These are phyloP conservation scores for Sphaerulina musiva DNA, from an alignment of 2,329 filamentous ascomycete species.

Conservation along the genomic window DNA sequence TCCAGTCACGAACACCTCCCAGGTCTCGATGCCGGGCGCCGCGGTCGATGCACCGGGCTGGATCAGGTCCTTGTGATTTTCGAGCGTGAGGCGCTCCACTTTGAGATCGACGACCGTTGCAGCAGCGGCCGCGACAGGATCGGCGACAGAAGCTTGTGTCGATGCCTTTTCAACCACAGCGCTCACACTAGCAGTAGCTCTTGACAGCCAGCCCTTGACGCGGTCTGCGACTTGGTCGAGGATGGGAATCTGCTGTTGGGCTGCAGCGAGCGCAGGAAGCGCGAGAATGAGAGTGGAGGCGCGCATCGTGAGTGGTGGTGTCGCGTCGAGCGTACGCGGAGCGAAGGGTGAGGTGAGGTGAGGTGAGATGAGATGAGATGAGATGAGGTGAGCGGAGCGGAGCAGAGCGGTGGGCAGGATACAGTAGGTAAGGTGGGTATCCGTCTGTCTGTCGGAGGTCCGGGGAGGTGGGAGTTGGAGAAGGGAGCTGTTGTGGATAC, in stretches of 20 bases:
- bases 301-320: conserved; percentile 40
- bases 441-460: no score
- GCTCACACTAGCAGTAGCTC: conserved; percentile 52
- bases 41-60: conserved; percentile 55
- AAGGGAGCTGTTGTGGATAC: neutral
- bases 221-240: conserved; percentile 57
- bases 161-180: conserved; percentile 46
- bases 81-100: conserved; percentile 55
- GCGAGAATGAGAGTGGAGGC: conserved; percentile 48
- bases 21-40: conserved; percentile 60
- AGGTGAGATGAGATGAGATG: no score
- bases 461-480: no score
- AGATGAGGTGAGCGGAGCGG: no score
- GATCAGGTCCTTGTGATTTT: conserved; percentile 65
- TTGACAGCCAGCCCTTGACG: conserved; percentile 49
- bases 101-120: conserved; percentile 48
- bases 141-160: conserved; percentile 44
- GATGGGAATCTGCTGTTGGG: conserved; percentile 55
- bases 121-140: conserved; percentile 30
- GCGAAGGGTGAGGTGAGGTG: neutral
- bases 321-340: neutral
- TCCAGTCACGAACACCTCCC: conserved; percentile 68
- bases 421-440: neutral
- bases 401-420: no score
- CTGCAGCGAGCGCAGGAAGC: conserved; percentile 46